Evolutionary conservation across 345 rosid species (phyloP).

Genomic region (Aquilaria malaccensis): DNA sequence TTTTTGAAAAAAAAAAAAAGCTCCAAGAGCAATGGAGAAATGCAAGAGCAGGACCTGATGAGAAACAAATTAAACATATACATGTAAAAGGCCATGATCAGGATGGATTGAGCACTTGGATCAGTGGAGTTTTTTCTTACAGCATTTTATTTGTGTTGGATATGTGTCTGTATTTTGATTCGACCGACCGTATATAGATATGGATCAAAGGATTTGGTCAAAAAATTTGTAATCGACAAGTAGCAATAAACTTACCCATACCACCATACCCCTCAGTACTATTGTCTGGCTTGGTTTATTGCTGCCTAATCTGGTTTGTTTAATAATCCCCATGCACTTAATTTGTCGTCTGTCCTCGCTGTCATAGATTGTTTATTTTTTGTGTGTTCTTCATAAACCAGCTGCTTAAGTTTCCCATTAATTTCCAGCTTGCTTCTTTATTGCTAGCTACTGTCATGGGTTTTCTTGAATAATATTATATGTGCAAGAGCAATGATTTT

Average conservation of each 20-base stretch:
- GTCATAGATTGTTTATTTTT: slow-evolving; percentile 26
- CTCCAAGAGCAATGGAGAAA: slow-evolving; percentile 62
- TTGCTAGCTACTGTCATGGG: too few species aligned
- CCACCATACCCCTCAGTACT: background rate
- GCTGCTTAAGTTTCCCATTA: too few species aligned
- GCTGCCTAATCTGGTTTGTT: slow-evolving; percentile 19
- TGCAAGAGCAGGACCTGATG: slow-evolving; percentile 49
- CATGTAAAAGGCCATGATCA: too few species aligned
- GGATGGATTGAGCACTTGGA: too few species aligned
- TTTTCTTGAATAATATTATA: too few species aligned
- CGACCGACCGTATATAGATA: slow-evolving; percentile 33
- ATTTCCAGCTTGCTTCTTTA: too few species aligned
- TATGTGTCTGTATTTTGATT: slow-evolving; percentile 26
- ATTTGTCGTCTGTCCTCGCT: slow-evolving; percentile 14
- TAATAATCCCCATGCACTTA: slow-evolving; percentile 17
- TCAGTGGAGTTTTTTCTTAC: too few species aligned
- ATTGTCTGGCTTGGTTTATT: slow-evolving; percentile 37
- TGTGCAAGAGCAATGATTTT: too few species aligned
- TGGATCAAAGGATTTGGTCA: slow-evolving; percentile 11
- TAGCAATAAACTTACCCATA: slow-evolving; percentile 31
- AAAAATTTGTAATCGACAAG: slow-evolving; percentile 41
- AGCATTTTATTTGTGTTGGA: background rate
- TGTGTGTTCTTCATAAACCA: too few species aligned
- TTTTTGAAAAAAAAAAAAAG: background rate
- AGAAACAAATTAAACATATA: background rate